Evolutionary conservation across 2,329 filamentous ascomycete species (phyloP).

Genomic region (Penicillium occitanis): DNA sequence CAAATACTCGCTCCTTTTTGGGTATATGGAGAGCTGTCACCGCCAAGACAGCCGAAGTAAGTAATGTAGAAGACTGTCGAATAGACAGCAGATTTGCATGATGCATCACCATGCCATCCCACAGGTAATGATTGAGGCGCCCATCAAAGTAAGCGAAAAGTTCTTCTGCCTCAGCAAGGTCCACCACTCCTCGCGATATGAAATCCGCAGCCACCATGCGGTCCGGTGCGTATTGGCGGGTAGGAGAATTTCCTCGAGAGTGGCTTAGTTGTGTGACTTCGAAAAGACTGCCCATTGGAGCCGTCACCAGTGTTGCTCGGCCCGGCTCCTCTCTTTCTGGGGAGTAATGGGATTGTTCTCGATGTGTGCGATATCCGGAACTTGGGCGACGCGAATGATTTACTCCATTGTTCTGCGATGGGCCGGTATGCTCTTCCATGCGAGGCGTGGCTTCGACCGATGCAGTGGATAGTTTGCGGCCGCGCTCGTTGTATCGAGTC

Average conservation of each 20-base stretch:
- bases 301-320: constrained; percentile 40
- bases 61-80: constrained; percentile 48
- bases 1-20: constrained; percentile 47
- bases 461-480: constrained; percentile 35
- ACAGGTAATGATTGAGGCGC: constrained; percentile 43
- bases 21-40: constrained; percentile 54
- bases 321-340: constrained; percentile 40
- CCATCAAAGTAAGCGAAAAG: constrained; percentile 43
- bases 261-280: constrained; percentile 49
- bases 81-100: constrained; percentile 50
- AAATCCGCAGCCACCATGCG: constrained; percentile 48
- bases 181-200: constrained; percentile 52
- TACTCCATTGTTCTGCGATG: constrained; percentile 18
- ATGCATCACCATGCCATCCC: constrained; percentile 47
- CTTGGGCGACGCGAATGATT: constrained; percentile 22
- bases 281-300: constrained; percentile 51
- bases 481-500: constrained; percentile 31
- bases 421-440: constrained; percentile 24
- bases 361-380: constrained; percentile 28
- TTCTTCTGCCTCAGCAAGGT: constrained; percentile 45
- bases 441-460: constrained; percentile 32
- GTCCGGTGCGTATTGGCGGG: constrained; percentile 34
- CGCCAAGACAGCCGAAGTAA: constrained; percentile 47
- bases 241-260: constrained; percentile 36
- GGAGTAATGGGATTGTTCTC: constrained; percentile 35